Evolutionary conservation across 108 stramenopile species (phyloP).

Genomic region (Aurantiochytrium sp.): DNA sequence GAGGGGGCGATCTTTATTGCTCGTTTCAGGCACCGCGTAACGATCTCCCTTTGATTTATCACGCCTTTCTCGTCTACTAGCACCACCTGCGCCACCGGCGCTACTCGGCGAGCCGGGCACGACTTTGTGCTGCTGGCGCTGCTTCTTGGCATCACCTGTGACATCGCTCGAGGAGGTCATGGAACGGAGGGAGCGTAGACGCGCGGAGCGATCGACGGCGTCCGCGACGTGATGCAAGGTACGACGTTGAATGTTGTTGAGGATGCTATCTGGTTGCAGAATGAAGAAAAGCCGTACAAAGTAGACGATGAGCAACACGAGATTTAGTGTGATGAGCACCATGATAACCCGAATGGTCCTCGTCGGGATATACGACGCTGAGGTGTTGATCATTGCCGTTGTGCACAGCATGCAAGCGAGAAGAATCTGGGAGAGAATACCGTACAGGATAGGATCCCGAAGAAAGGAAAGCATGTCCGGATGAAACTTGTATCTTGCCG

Average conservation of each 20-base stretch:
- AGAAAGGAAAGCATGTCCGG: constrained; percentile 5
- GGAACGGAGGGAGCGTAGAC: neutral
- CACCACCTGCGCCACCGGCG: neutral
- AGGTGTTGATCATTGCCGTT: neutral
- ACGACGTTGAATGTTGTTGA: neutral
- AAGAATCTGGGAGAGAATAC: neutral
- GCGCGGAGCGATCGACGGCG: neutral
- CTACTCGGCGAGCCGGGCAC: neutral
- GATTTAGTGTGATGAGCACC: neutral
- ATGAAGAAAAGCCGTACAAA: neutral
- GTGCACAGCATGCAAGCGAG: neutral
- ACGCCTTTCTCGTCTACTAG: no score
- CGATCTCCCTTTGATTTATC: no score
- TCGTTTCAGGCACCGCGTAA: no score
- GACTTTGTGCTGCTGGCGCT: neutral
- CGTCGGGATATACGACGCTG: neutral
- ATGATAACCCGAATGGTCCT: neutral
- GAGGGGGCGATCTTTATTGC: no score
- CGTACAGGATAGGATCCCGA: neutral
- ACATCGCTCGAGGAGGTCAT: no score
- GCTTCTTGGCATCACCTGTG: neutral
- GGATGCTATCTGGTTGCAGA: neutral
- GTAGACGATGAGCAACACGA: neutral
- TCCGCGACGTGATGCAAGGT: neutral
- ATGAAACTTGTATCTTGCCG: neutral